Base-by-base conservation (phyloP, 163 green algal genomes). In the Prototheca stagnorum region DNA sequence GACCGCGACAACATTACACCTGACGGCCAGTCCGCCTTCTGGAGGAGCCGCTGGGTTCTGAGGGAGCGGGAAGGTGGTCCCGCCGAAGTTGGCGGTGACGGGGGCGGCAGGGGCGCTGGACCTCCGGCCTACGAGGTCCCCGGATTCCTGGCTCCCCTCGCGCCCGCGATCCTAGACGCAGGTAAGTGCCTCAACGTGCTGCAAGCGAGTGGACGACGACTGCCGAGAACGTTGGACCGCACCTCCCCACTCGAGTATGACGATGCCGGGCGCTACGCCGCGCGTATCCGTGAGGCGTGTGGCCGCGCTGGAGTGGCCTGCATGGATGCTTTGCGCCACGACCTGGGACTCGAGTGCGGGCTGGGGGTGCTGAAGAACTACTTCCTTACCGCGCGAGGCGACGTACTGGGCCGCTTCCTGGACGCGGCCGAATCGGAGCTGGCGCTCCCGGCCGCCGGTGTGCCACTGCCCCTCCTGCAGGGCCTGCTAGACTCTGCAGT, bases 181-280 rank as follows among this genome's bases (percentile, higher is more conserved):
- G 67, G 86, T 29, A 93, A 91, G 63, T 93, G 93, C 65, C 51
- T 94, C 33, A 93, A 94, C 60, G 72, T 82, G 11, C 78, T 94
- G 22, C 67, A 70, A 4, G n/a, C n/a, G n/a, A n/a, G n/a, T n/a
- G n/a, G n/a, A n/a, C n/a, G n/a, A n/a, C n/a, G n/a, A n/a, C n/a
- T n/a, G n/a, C n/a, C n/a, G n/a, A n/a, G n/a, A n/a, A n/a, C n/a
- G n/a, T n/a, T n/a, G n/a, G n/a, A n/a, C n/a, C n/a, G n/a, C n/a
- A n/a, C n/a, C n/a, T n/a, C n/a, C n/a, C 40, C 61, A 14, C 33
- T 39, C 33, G 33, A 39, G 33, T 39, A n/a, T 39, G 66, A 74
- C 27, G 57, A 68, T 31, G 47, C 23, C 17, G 55, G 53, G 15
- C 40, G 35, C 35, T 79, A 63, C 36, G 29, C 51, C 16, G 40